Base-by-base conservation (phyloP, 768 basidiomycete species). In the Xerocomellus intermedius region DNA sequence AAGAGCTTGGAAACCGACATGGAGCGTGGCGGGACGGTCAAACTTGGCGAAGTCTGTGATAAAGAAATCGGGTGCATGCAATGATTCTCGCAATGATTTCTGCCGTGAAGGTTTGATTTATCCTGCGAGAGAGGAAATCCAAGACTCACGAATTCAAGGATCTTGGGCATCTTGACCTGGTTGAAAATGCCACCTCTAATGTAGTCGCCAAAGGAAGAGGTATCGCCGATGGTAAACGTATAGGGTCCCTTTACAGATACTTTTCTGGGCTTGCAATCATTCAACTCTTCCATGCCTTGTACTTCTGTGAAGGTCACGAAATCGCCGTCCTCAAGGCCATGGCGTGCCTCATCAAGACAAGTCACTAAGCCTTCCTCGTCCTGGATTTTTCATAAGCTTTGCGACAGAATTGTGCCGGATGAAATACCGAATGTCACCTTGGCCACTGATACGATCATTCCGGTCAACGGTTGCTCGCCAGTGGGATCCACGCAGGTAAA, bases 151-250 rank as follows among this genome's bases (percentile, higher is more conserved):
- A 98, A 99, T 69, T 94, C 84, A 46, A 98, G 76, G 47, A 94
- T 81, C 75, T 96, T 98, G 10, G 97, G 97, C 94, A 98, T 96
- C 77, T 98, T 99, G 59, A 98, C 94, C 72, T 99, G 97, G 8
- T 91, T 94, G 71, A 98, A 99, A 57, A 95, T 89, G 36, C 97
- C 97, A 24, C 96, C 97, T 28, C 83, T 69, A 61, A 86, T 83
- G 74, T 98, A 98, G 42, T 82, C 78, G 26, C 85, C 79, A 12
- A 97, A 69, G 35, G 79, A 79, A 30, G 86, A 82, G 3, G 95
- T 98, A 69, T 97, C 92, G 3, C 97, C 96, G 54, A 99, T 96
- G 30, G 88, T 78, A 73, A 99, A 99, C 1, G 97, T 98, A 69
- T 98, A 99, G 0, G 97, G 97, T 3, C 96, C 97, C 67, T 96